Percentiles rank a stretch among this genome's conserved stretches.
Conservation (phyloP, 768 basidiomycete genomes). For the Suillus brevipes region DNA sequence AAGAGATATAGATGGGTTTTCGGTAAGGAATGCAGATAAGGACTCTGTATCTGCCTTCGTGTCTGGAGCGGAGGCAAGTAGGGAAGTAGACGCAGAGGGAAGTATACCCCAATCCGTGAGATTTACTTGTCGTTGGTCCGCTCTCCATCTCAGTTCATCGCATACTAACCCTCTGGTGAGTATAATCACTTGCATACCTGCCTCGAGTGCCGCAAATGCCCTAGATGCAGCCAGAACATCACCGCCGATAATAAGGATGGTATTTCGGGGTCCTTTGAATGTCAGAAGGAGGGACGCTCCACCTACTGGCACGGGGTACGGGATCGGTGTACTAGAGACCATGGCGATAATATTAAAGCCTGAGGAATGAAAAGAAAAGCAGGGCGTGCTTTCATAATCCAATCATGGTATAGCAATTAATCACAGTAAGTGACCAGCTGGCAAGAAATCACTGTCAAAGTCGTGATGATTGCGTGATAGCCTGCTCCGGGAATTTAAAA, state of each 20-base stretch:
- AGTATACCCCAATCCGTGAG: slow-evolving; percentile 56
- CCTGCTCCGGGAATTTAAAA: neutral
- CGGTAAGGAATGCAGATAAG: slow-evolving; percentile 48
- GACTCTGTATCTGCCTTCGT: slow-evolving; percentile 41
- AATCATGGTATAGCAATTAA: neutral
- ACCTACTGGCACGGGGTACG: slow-evolving; percentile 42
- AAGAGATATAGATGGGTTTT: slow-evolving; percentile 40
- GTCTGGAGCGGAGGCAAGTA: neutral
- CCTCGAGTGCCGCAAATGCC: slow-evolving; percentile 79
- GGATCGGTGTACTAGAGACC: slow-evolving; percentile 16
- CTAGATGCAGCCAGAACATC: slow-evolving; percentile 82
- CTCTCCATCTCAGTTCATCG: slow-evolving; percentile 72
- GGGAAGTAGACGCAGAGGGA: slow-evolving; percentile 35
- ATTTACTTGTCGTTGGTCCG: slow-evolving; percentile 51
- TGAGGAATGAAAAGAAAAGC: neutral
- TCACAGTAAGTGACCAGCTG: neutral
- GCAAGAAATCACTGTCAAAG: neutral
- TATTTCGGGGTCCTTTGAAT: slow-evolving; percentile 57
- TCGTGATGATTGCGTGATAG: slow-evolving; percentile 1
- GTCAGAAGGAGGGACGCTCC: slow-evolving; percentile 83
- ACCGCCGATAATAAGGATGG: slow-evolving; percentile 73
- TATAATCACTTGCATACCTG: slow-evolving; percentile 71
- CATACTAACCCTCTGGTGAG: slow-evolving; percentile 57
- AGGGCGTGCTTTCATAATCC: neutral
- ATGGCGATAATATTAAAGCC: neutral